phyloP scores from a whole-genome alignment of 352 stramenopile species.

The Phytophthora foliorum region DNA sequence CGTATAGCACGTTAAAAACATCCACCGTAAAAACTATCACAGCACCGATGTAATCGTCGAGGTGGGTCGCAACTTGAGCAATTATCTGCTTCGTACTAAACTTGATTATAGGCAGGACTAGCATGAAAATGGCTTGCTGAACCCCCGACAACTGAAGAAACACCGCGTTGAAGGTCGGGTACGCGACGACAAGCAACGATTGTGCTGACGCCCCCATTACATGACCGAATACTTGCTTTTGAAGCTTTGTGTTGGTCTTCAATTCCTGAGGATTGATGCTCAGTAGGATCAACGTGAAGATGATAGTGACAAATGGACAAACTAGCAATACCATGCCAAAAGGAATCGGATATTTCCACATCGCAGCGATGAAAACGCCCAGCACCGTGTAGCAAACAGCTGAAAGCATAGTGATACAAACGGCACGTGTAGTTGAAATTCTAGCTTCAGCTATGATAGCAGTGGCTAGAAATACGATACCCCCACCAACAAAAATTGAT shows the following conservation, averaged over 20 bases:
- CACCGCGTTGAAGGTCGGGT: conserved; percentile 35
- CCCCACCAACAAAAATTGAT: conserved; percentile 18
- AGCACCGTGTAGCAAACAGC: conserved; percentile 22
- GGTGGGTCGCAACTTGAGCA: conserved; percentile 15
- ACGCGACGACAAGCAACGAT: conserved; percentile 34
- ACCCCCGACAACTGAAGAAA: conserved; percentile 22
- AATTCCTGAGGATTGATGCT: conserved; percentile 16
- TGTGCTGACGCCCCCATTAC: conserved; percentile 17
- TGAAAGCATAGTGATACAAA: conserved; percentile 16
- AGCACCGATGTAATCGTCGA: conserved; percentile 34
- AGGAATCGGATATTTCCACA: conserved; percentile 39
- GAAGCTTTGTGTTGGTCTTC: conserved; percentile 21
- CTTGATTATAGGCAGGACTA: conserved; percentile 35
- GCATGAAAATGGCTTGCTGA: conserved; percentile 25
- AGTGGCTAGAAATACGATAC: conserved; percentile 20
- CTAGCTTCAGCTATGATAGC: conserved; percentile 15
- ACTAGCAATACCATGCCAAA: conserved; percentile 34
- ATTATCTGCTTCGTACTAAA: conserved; percentile 38
- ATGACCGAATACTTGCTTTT: conserved; percentile 24
- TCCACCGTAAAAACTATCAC: conserved; percentile 41
- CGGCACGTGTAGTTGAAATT: conserved; percentile 6
- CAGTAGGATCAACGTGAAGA: conserved; percentile 24
- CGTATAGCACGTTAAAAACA: conserved; percentile 48
- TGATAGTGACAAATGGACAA: conserved; percentile 26
- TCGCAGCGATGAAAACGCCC: conserved; percentile 17